Evolutionary conservation across 2,329 filamentous ascomycete genomes (phyloP), one percentile per base, ranked within the genome.

Genomic region (Neoascochyta sp.): DNA sequence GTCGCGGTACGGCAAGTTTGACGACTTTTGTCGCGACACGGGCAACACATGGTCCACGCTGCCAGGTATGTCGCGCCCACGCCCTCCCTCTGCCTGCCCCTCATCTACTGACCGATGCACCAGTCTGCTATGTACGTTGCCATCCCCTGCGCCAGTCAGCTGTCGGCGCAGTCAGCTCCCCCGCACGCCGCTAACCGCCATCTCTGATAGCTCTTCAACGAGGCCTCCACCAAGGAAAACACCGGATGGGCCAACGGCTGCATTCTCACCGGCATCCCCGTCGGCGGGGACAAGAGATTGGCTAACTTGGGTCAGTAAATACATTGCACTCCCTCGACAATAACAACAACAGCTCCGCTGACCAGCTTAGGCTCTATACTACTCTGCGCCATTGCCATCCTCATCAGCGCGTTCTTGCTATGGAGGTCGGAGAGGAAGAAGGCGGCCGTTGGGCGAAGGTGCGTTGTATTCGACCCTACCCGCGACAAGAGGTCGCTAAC

Each of bases 371-470:
- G 92, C n/a, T 93, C 89, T 6, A 95, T 98, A 58, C 47, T 98
- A 24, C 63, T 96, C 22, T 83, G 78, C 41, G 86, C 74, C 41
- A 62, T 94, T 43, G 86, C 89, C 22, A 89, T 98, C 48, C 53
- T 77, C 13, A 67, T 76, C 7, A 71, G 83, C 4, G 55, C 68
- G 8, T 80, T 83, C 48, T 70, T 98, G 35, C 53, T 96, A 62
- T 77, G 83, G 66, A 75, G 79, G 47, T 94, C 92, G 12, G 85
- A 96, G 54, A 78, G 76, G 60, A 96, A 98, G 69, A 81, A 84
- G 63, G 92, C 92, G 33, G 92, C 92, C 33, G 92, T 98, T 26
- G 92, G 92, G 38, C 75, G 92, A 69, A 85, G 88, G 88, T 24
- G 19, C 16, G 24, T 32, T 9, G 17, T 29, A 9, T 8, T 13